Percentiles rank a stretch among this genome's conserved stretches.
phyloP scores from a whole-genome alignment of 2,329 filamentous ascomycete genomes.

The Fusarium sp. region DNA sequence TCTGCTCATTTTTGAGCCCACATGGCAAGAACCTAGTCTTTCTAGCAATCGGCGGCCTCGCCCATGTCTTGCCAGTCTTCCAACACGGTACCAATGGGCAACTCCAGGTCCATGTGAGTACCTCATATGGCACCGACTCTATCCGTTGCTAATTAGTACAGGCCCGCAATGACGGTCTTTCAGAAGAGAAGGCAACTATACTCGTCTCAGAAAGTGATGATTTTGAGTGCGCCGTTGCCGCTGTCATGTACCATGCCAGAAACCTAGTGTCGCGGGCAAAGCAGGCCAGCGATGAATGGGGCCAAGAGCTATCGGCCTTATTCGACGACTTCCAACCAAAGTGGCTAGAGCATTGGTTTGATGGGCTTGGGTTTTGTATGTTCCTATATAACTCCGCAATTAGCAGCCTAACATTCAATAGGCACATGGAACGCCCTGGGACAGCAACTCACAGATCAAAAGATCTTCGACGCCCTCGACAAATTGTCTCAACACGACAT shows the following conservation, averaged over 20 bases:
- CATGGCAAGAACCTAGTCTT: slow-evolving; percentile 84
- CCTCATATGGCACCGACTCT: neutral
- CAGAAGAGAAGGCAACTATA: slow-evolving; percentile 71
- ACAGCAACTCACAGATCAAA: slow-evolving; percentile 84
- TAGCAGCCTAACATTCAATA: slow-evolving; percentile 49
- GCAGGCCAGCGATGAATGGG: slow-evolving; percentile 58
- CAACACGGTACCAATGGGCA: slow-evolving; percentile 75
- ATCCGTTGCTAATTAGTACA: slow-evolving; percentile 49
- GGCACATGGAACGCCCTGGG: slow-evolving; percentile 95
- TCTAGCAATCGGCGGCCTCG: slow-evolving; percentile 82
- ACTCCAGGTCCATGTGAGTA: slow-evolving; percentile 74
- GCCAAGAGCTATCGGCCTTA: slow-evolving; percentile 63
- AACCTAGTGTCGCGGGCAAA: slow-evolving; percentile 63
- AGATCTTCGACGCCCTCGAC: slow-evolving; percentile 82
- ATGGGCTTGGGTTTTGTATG: slow-evolving; percentile 90
- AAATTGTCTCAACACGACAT: slow-evolving; percentile 80
- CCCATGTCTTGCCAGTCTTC: slow-evolving; percentile 80
- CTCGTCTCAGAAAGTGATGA: slow-evolving; percentile 80
- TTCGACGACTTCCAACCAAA: slow-evolving; percentile 67
- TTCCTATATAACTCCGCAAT: slow-evolving; percentile 9
- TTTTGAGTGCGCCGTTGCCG: slow-evolving; percentile 83
- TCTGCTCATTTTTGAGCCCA: slow-evolving; percentile 82
- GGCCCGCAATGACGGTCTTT: slow-evolving; percentile 77
- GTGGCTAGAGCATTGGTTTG: slow-evolving; percentile 92
- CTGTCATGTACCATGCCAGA: slow-evolving; percentile 90